These are phyloP conservation scores for Hygrophila difformis DNA, from an alignment of 257 asterid species.

Conservation along the genomic window DNA sequence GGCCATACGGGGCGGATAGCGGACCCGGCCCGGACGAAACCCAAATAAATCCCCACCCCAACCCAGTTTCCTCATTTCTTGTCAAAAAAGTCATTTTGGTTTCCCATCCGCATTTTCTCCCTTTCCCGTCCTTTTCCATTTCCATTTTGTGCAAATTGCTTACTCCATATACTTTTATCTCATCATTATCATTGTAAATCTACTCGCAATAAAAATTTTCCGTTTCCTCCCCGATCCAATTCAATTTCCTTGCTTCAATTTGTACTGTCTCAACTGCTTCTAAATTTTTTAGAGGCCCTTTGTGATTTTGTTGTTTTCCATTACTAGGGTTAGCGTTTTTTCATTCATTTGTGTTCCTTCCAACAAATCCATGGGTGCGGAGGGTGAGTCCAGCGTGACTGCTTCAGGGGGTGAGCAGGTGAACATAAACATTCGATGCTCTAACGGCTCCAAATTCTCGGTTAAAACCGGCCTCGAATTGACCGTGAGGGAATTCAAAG, in stretches of 20 bases:
- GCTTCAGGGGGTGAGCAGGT: constrained; percentile 16
- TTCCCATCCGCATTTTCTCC: neutral
- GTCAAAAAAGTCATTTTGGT: constrained; percentile 9
- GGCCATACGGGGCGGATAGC: neutral
- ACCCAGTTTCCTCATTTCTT: constrained; percentile 15
- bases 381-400: constrained; percentile 19
- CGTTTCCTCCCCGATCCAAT: too few relatives aligned
- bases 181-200: too few relatives aligned
- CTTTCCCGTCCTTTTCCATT: too few relatives aligned
- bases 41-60: neutral
- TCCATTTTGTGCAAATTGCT: neutral
- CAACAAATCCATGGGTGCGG: constrained; percentile 17
- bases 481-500: constrained; percentile 29
- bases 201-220: too few relatives aligned
- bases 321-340: neutral
- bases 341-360: neutral
- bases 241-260: too few relatives aligned
- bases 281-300: too few relatives aligned
- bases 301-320: too few relatives aligned
- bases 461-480: constrained; percentile 24
- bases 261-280: too few relatives aligned
- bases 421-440: constrained; percentile 30
- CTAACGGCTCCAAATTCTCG: constrained; percentile 33
- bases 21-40: neutral
- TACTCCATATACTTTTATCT: too few relatives aligned